phyloP scores from a whole-genome alignment of 2,329 filamentous ascomycete genomes.

The Aureobasidium pullulans region DNA sequence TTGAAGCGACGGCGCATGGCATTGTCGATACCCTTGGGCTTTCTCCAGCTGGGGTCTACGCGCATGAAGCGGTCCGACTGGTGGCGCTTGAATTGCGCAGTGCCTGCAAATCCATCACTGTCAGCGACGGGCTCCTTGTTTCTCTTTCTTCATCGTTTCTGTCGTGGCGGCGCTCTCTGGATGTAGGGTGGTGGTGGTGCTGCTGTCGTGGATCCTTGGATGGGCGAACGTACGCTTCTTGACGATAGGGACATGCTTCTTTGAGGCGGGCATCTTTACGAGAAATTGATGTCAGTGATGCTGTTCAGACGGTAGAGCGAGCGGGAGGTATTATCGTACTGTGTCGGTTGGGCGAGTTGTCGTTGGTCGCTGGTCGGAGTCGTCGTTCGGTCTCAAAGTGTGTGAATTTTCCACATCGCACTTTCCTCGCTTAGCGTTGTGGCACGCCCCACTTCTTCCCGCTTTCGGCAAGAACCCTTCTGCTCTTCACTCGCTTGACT shows the following conservation, averaged over 20 bases:
- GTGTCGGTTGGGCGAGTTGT: conserved; percentile 16
- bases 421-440: conserved; percentile 11
- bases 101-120: conserved; percentile 53
- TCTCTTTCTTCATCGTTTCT: neutral
- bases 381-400: conserved; percentile 1
- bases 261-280: conserved; percentile 88
- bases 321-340: conserved; percentile 10
- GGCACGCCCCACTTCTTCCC: conserved; percentile 1
- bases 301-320: neutral
- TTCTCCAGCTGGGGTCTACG: conserved; percentile 87
- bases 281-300: conserved; percentile 6
- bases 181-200: neutral
- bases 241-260: conserved; percentile 98
- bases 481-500: neutral
- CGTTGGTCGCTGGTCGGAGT: conserved; percentile 12
- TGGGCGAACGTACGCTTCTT: conserved; percentile 95
- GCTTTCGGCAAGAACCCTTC: neutral
- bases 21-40: conserved; percentile 99
- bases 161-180: conserved; percentile 2
- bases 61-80: conserved; percentile 97
- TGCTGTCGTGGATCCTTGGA: conserved; percentile 10
- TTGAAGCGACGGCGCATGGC: conserved; percentile 95
- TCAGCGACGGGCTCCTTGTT: conserved; percentile 21
- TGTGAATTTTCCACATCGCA: conserved; percentile 8
- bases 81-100: conserved; percentile 92